These are phyloP conservation scores for Lasiodiplodia gonubiensis DNA, from an alignment of 2,329 filamentous ascomycete genomes.

Conservation along the genomic window DNA sequence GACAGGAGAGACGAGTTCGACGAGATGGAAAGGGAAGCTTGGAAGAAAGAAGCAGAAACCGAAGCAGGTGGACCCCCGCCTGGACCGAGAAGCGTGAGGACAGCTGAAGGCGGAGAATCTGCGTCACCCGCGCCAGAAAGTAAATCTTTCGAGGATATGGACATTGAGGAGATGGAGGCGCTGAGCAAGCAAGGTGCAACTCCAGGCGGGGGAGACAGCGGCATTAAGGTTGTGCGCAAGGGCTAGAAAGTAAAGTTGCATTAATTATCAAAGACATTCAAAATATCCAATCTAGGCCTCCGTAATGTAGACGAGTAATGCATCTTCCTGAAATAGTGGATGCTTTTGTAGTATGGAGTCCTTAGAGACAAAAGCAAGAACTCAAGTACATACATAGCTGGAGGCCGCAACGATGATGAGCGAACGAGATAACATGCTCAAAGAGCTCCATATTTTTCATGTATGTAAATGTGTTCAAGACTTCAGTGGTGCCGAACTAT, in stretches of 20 bases:
- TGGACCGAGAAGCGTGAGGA: constrained; percentile 14
- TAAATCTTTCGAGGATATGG: constrained; percentile 40
- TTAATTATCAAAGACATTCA: not conserved
- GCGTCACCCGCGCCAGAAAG: not conserved
- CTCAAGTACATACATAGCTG: too few species aligned
- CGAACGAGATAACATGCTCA: not conserved
- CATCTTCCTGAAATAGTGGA: not conserved
- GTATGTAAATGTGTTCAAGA: not conserved
- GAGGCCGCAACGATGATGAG: too few species aligned
- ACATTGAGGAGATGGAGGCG: constrained; percentile 46
- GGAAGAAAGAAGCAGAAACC: constrained; percentile 73
- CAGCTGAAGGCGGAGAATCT: constrained; percentile 30
- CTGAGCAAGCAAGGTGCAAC: constrained; percentile 36
- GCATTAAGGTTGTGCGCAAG: constrained; percentile 75
- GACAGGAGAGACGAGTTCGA: constrained; percentile 90
- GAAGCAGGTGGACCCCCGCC: constrained; percentile 32
- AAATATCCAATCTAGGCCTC: not conserved
- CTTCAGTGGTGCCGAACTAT: not conserved
- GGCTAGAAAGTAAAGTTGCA: constrained; percentile 26
- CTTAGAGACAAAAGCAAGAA: not conserved
- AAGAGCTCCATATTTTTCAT: not conserved
- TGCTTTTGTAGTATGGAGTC: not conserved
- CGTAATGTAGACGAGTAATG: not conserved
- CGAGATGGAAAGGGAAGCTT: constrained; percentile 73
- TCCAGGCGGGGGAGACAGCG: constrained; percentile 54